Percentiles rank a stretch among this genome's conserved stretches.
Evolutionary conservation across 139 green algal genomes (phyloP).

Genomic region (Chlorella vulgaris): DNA sequence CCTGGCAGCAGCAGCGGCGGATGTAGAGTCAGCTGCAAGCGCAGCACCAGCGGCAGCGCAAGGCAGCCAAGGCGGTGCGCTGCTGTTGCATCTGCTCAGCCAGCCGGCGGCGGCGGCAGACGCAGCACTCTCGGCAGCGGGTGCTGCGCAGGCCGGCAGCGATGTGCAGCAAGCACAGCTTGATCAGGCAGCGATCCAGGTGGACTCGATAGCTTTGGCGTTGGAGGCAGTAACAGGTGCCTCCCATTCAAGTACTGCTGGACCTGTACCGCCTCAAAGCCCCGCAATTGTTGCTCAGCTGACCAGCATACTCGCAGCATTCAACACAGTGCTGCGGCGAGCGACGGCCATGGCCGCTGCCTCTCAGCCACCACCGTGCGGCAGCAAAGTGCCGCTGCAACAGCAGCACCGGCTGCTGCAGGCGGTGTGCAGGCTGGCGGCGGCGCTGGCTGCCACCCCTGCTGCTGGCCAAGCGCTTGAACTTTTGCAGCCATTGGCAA

Average conservation of each 20-base stretch:
- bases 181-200: neutral
- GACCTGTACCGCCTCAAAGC: neutral
- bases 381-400: too few relatives aligned
- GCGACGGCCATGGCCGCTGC: too few relatives aligned
- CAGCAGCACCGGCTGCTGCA: neutral
- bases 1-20: neutral
- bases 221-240: slow-evolving; percentile 1
- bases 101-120: neutral
- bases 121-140: neutral
- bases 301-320: too few relatives aligned
- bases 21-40: neutral
- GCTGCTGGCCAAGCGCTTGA: neutral
- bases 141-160: neutral
- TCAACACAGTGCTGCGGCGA: too few relatives aligned
- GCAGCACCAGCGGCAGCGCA: neutral
- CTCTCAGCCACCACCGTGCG: neutral
- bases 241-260: too few relatives aligned
- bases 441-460: neutral
- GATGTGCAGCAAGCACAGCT: neutral
- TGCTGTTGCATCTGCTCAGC: neutral
- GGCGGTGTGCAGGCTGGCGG: slow-evolving; percentile 12
- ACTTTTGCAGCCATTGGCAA: neutral
- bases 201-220: neutral
- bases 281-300: slow-evolving; percentile 1
- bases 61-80: neutral